Conservation (phyloP, 371 early-diverging fungal species). For the Apophysomyces ossiformis region DNA sequence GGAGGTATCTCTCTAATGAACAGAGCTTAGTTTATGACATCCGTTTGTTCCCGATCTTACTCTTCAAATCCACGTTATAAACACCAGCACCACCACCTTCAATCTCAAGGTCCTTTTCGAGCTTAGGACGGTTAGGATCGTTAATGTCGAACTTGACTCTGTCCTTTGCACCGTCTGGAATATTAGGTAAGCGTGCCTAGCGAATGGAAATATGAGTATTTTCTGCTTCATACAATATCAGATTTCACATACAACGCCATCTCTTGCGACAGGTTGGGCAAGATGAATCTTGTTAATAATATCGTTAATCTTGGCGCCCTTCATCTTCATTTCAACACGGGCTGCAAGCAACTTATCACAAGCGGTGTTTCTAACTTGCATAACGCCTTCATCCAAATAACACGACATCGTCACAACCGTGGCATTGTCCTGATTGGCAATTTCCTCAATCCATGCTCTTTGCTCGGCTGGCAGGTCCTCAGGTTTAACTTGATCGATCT, state of each 20-base stretch:
- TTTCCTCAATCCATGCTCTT: constrained; percentile 73
- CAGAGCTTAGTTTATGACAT: neutral
- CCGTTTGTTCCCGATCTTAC: constrained; percentile 18
- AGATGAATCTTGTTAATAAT: constrained; percentile 96
- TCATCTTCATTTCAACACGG: constrained; percentile 96
- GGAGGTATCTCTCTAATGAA: constrained; percentile 73
- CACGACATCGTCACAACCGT: constrained; percentile 87
- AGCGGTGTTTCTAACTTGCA: constrained; percentile 92
- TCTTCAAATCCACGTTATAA: constrained; percentile 91
- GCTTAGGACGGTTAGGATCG: constrained; percentile 83
- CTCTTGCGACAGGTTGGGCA: constrained; percentile 87
- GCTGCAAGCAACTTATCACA: constrained; percentile 93
- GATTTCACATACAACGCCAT: constrained; percentile 59
- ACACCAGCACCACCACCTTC: constrained; percentile 97
- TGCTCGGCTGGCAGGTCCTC: constrained; percentile 85
- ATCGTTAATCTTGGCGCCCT: constrained; percentile 87
- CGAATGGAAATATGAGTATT: constrained; percentile 11
- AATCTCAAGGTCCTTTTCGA: constrained; percentile 91
- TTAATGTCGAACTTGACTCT: constrained; percentile 77
- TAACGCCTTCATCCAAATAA: constrained; percentile 94
- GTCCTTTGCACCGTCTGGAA: constrained; percentile 79
- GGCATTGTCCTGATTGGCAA: constrained; percentile 71
- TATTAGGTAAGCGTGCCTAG: constrained; percentile 75
- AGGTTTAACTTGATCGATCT: constrained; percentile 91
- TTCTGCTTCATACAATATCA: constrained; percentile 7